A percentile compares a stretch with the other conserved stretches of the same genome.
Evolutionary conservation across 192 early-diverging fungal species (phyloP).

Genomic region (Coemansia sp.): DNA sequence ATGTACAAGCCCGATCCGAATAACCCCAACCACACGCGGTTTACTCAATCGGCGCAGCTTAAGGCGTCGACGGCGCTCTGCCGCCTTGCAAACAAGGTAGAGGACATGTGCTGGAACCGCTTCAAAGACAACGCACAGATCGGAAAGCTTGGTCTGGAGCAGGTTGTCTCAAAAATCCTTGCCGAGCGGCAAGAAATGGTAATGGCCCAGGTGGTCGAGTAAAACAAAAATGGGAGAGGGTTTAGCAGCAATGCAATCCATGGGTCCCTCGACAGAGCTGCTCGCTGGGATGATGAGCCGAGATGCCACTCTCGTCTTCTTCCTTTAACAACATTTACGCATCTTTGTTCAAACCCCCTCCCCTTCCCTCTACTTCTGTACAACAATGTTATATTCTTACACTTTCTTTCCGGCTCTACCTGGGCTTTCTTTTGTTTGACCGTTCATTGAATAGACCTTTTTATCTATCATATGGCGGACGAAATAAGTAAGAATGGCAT

Average conservation of each 20-base stretch:
- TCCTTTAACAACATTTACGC: no score
- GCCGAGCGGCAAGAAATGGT: slow-evolving; percentile 50
- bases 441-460: no score
- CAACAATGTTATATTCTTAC: neutral
- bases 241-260: no score
- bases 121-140: slow-evolving; percentile 90
- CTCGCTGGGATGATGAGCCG: no score
- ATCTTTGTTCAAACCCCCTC: no score
- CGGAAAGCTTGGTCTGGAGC: slow-evolving; percentile 83
- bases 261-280: no score
- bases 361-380: neutral
- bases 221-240: neutral
- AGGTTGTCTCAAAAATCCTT: slow-evolving; percentile 61
- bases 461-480: no score
- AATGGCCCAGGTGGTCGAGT: slow-evolving; percentile 22
- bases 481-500: no score
- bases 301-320: no score
- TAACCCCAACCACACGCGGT: slow-evolving; percentile 62
- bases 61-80: slow-evolving; percentile 73
- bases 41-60: slow-evolving; percentile 84
- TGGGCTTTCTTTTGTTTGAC: no score
- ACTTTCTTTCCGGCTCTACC: no score
- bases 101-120: slow-evolving; percentile 80
- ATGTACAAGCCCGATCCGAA: slow-evolving; percentile 70
- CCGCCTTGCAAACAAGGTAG: slow-evolving; percentile 71